phyloP scores from a whole-genome alignment of 345 rosid species.

The Arabidopsis arenosa region DNA sequence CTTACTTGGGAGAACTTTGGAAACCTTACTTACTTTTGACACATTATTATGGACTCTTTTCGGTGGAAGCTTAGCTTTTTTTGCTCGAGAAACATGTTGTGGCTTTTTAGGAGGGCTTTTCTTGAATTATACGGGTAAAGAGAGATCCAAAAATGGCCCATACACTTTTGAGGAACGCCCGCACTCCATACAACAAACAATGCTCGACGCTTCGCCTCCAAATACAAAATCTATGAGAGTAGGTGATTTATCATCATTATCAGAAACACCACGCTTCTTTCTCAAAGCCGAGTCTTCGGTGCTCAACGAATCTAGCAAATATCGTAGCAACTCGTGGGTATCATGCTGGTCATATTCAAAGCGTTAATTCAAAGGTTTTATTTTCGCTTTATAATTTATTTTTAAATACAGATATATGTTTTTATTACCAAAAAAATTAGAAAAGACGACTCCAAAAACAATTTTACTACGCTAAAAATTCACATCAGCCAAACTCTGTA shows the following conservation, averaged over 20 bases:
- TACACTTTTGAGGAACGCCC: constrained; percentile 84
- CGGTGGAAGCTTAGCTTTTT: constrained; percentile 74
- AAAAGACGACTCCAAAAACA: too few relatives aligned
- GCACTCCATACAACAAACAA: constrained; percentile 82
- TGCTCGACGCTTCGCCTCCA: constrained; percentile 90
- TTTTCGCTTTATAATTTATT: too few relatives aligned
- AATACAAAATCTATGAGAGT: constrained; percentile 76
- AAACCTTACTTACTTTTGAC: constrained; percentile 55
- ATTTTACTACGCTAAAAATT: too few relatives aligned
- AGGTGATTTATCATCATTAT: constrained; percentile 48
- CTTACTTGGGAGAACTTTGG: constrained; percentile 46
- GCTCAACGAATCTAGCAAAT: constrained; percentile 82
- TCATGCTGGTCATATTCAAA: constrained; percentile 93
- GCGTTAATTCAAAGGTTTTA: too few relatives aligned
- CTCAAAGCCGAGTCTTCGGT: constrained; percentile 69
- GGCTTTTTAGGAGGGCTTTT: constrained; percentile 65
- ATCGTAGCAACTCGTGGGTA: constrained; percentile 88
- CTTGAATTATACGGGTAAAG: constrained; percentile 87
- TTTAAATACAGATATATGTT: too few relatives aligned
- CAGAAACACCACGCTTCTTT: constrained; percentile 52
- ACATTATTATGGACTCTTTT: constrained; percentile 57
- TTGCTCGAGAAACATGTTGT: constrained; percentile 60
- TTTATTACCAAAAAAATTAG: too few relatives aligned
- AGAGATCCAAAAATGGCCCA: constrained; percentile 94
- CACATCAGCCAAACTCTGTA: too few relatives aligned